Base-by-base conservation (phyloP, 129 eudicot genomes). In the Pulicaria dysenterica region DNA sequence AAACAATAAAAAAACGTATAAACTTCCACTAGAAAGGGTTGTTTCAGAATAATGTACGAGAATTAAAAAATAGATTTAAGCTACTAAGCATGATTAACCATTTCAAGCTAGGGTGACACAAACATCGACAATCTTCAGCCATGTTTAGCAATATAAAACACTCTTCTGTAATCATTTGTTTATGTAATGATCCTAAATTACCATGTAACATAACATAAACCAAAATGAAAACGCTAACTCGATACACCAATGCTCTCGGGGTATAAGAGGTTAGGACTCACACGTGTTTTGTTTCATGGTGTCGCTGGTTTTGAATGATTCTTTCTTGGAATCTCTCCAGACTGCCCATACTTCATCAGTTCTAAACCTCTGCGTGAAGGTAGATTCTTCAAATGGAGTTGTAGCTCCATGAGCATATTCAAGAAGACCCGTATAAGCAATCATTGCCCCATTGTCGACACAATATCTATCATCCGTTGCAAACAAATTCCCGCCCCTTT, bases 391-490 rank as follows among this genome's bases (percentile, higher is more conserved):
- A 13, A 90, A 62, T 3, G 96, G 91, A 65, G 97, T 94, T 9
- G 91, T 62, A 37, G 14, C 17, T 31, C 99, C 99, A 58, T 88
- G 81, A 34, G 96, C 93, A 77, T 63, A 90, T 15, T 85, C 99
- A 63, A 94, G 95, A 16, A 90, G 88, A 15, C 99, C 99, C n/a
- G 99, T 90, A 48, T 90, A 94, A 11, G 99, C 99, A 77, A 94
- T 94, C 99, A 94, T 94, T 5, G 97, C 99, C 45, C 97, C 99
- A 72, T 94, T 94, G 79, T 94, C 97, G 15, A 94, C 57, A 59
- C 99, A 94, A 54, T 94, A 94, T 53, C 91, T 84, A 72, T 94
- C 97, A 79, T 94, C 99, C 9, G 97, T 94, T 24, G 99, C 87
- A 79, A 66, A 94, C 49, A 94, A 68, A 3, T 80, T 87, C 19